These are phyloP conservation scores for Pulveroboletus sp. DNA, from an alignment of 768 basidiomycete genomes.

Conservation along the genomic window DNA sequence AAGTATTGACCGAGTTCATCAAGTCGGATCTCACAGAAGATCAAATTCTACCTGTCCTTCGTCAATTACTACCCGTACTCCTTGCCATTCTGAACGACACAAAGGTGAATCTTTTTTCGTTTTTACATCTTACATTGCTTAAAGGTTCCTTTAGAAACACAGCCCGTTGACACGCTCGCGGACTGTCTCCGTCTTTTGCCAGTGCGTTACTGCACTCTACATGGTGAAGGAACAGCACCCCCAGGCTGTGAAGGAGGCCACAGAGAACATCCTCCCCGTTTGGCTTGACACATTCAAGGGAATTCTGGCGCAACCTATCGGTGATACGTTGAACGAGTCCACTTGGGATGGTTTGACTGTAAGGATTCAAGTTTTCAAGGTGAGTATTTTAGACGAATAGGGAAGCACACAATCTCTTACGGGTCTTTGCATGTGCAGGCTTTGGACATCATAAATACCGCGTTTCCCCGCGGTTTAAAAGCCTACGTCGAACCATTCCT, in stretches of 20 bases:
- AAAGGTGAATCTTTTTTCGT: conserved; percentile 45
- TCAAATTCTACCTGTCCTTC: conserved; percentile 89
- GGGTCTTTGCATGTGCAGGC: conserved; percentile 46
- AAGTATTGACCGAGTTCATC: conserved; percentile 93
- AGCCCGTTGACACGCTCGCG: conserved; percentile 80
- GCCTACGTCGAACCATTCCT: conserved; percentile 64
- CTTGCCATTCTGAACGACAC: conserved; percentile 74
- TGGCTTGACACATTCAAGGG: conserved; percentile 93
- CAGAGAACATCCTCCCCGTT: conserved; percentile 73
- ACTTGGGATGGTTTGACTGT: conserved; percentile 84
- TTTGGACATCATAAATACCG: conserved; percentile 72
- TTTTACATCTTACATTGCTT: neutral
- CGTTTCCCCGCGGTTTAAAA: conserved; percentile 74
- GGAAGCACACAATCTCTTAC: conserved; percentile 1
- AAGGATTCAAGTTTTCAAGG: conserved; percentile 83
- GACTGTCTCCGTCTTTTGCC: conserved; percentile 84
- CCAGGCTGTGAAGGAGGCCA: conserved; percentile 79
- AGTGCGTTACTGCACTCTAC: conserved; percentile 85
- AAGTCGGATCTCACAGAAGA: conserved; percentile 92
- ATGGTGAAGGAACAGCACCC: conserved; percentile 96
- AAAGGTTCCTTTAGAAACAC: conserved; percentile 48
- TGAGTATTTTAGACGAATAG: conserved; percentile 29
- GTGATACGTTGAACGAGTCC: conserved; percentile 54
- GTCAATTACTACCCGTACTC: conserved; percentile 83
- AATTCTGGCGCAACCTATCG: conserved; percentile 60